Conservation (phyloP, 768 basidiomycete genomes). For the Tulasnella sp. region DNA sequence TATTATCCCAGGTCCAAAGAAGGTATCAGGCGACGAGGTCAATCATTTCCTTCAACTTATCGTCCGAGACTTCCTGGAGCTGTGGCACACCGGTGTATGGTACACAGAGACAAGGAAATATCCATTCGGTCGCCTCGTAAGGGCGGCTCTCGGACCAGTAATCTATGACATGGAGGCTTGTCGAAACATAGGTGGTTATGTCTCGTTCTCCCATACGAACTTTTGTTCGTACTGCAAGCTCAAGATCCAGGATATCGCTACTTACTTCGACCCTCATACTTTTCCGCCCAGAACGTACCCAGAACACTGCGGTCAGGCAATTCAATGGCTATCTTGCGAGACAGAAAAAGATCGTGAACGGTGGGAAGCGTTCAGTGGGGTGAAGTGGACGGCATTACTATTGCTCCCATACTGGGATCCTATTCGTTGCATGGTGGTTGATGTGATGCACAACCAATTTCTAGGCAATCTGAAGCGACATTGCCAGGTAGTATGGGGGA, state of each 20-base stretch:
- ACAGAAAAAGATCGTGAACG: neutral
- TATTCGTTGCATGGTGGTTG: neutral
- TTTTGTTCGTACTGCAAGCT: constrained; percentile 2
- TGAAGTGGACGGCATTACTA: neutral
- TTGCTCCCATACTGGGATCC: neutral
- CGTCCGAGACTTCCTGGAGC: constrained; percentile 22
- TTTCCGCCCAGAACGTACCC: neutral
- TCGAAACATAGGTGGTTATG: neutral
- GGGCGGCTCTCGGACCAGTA: constrained; percentile 21
- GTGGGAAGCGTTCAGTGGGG: neutral
- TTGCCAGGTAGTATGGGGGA: neutral
- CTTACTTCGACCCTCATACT: neutral
- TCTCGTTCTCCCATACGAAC: neutral
- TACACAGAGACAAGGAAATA: constrained; percentile 20
- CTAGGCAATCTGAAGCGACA: neutral
- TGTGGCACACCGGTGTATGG: constrained; percentile 26
- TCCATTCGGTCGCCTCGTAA: constrained; percentile 19
- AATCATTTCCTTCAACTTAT: constrained; percentile 27
- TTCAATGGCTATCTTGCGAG: neutral
- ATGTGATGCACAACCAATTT: constrained; percentile 5
- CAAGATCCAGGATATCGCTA: neutral
- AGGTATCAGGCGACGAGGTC: constrained; percentile 23
- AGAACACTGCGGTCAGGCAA: neutral
- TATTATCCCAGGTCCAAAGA: constrained; percentile 28
- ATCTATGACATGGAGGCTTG: constrained; percentile 26